phyloP scores from a whole-genome alignment of 2,329 filamentous ascomycete genomes.

The Pseudogymnoascus sp. region DNA sequence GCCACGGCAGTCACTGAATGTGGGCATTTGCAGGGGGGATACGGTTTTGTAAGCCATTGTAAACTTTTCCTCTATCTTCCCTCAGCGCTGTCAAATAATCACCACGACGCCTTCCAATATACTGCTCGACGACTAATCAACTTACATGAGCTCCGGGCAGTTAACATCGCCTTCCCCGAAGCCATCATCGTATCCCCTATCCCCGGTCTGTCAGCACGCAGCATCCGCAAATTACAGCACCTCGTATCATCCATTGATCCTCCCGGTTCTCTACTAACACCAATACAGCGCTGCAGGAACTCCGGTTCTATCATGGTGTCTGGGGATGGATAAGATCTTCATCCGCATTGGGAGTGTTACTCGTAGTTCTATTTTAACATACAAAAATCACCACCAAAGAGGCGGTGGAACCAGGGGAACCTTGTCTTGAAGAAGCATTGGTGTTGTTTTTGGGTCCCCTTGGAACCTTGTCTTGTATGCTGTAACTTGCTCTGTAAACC shows the following conservation, averaged over 20 bases:
- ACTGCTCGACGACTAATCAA: neutral
- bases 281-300: neutral
- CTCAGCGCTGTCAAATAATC: neutral
- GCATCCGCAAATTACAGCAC: neutral
- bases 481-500: neutral
- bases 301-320: neutral
- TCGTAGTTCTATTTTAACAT: neutral
- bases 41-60: neutral
- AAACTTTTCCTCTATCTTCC: neutral
- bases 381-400: neutral
- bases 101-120: neutral
- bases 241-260: neutral
- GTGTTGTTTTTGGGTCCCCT: too few relatives aligned
- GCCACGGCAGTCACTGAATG: neutral
- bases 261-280: neutral
- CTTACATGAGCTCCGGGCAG: neutral
- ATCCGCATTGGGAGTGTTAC: neutral
- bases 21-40: neutral
- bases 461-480: neutral
- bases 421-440: too few relatives aligned
- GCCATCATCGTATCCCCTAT: neutral
- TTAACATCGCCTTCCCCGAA: neutral
- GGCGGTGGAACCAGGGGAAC: neutral
- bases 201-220: neutral
- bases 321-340: neutral